Conservation (phyloP, 345 rosid genomes). For the Cardiospermum halicacabum region DNA sequence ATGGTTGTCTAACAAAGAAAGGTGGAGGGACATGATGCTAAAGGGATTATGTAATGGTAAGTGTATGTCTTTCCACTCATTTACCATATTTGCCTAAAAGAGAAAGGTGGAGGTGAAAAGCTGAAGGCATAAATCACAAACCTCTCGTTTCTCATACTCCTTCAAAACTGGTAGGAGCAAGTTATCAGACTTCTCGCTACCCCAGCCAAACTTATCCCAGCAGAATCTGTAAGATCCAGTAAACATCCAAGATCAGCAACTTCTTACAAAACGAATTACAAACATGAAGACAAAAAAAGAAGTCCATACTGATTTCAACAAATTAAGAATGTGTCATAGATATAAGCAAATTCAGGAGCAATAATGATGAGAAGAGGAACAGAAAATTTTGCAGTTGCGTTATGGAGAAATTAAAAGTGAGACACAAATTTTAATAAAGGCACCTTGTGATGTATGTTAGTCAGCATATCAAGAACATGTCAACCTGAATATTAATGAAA, state of each 20-base stretch:
- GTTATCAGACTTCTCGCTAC: conserved; percentile 71
- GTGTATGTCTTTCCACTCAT: no score
- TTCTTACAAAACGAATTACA: neutral
- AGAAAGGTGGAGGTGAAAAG: neutral
- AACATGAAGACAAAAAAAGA: conserved; percentile 4
- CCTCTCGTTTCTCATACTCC: conserved; percentile 91
- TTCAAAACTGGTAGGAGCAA: conserved; percentile 80
- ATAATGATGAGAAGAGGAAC: no score
- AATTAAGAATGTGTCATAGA: neutral
- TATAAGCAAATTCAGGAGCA: no score
- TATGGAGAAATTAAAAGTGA: no score
- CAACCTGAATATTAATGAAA: conserved; percentile 1
- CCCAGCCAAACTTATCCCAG: conserved; percentile 97
- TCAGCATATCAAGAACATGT: neutral
- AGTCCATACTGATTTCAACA: neutral
- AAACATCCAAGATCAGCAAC: neutral
- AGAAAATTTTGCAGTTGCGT: no score
- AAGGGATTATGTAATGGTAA: no score
- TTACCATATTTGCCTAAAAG: no score
- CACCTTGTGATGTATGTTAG: no score
- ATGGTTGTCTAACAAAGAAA: neutral
- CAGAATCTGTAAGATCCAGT: conserved; percentile 54
- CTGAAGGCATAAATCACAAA: conserved; percentile 15
- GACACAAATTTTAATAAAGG: no score
- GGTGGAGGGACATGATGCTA: no score